Conservation (phyloP, 2,329 filamentous ascomycete species). For the Sarocladium brachiariae region DNA sequence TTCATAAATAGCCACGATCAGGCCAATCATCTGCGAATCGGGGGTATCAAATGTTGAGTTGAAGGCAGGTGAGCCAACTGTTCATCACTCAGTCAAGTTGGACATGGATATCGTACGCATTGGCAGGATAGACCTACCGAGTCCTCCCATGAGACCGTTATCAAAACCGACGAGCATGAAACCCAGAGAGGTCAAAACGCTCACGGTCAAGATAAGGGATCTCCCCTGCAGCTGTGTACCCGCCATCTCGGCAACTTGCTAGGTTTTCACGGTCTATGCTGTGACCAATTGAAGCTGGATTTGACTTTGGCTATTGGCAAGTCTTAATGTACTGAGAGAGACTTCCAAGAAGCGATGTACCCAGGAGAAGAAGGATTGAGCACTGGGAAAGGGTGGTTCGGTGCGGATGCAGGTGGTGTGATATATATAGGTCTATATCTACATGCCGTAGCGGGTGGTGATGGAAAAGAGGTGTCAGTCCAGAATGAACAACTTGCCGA, state of each 20-base stretch:
- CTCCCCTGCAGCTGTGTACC: neutral
- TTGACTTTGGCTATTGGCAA: no score
- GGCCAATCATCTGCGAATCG: constrained; percentile 31
- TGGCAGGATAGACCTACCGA: constrained; percentile 15
- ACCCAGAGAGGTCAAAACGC: constrained; percentile 35
- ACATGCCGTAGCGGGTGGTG: no score
- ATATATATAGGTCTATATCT: no score
- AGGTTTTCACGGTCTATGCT: neutral
- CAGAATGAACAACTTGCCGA: no score
- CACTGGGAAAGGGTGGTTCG: no score
- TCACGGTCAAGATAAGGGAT: constrained; percentile 34
- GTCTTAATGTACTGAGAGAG: no score
- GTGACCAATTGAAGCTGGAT: no score
- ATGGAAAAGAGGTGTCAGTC: no score
- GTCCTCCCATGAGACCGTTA: constrained; percentile 37
- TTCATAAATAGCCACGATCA: constrained; percentile 41
- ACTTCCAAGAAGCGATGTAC: no score
- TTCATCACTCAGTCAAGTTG: constrained; percentile 14
- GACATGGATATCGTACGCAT: neutral
- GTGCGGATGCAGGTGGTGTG: no score
- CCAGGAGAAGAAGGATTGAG: no score
- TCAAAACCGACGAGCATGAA: constrained; percentile 43
- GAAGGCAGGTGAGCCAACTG: constrained; percentile 33
- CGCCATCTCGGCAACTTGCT: neutral
- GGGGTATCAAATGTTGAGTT: constrained; percentile 32